Base-by-base conservation (phyloP, 805 yeast genomes). In the Metschnikowia colocasiae region DNA sequence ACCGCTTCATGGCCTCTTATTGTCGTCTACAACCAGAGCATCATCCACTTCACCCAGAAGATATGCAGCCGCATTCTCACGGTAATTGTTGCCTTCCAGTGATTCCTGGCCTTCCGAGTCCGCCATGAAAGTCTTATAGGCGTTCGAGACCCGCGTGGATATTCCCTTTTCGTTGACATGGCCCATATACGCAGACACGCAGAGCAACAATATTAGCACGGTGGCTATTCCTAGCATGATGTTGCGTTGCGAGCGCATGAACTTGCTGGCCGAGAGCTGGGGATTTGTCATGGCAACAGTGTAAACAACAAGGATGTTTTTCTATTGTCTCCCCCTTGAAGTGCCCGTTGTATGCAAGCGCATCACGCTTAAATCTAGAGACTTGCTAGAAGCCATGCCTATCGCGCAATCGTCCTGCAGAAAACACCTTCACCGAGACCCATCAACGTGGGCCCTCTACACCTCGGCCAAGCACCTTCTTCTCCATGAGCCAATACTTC, bases 191-290 rank as follows among this genome's bases (percentile, higher is more conserved):
- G 69, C 59, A 1, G 68, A 59, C 12, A 68, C 49, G 5, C 65
- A 29, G 26, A 71, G 53, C 23, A 69, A 40, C 9, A 56, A 15
- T 1, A 60, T 40, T 23, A 71, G 58, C 13, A 52, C 47, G 7
- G 64, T 41, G 8, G 63, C 40, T 6, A 68, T 59, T 6, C 56
- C 27, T 12, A 64, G 12, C 6, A 60, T 51, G 20, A 69, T 50
- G 40, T 61, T 52, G 32, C 67, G 55, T 50, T 67, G 74, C 9
- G 65, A 61, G 45, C 67, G 57, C 53, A 71, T 66, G 41, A 70
- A 46, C 39, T 67, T 50, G 40, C 58, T 58, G 5, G 67, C 53
- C 8, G 68, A 58, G 3, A 27, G 23, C 12, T 40, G 45, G n/a
- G 39, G 2, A 16, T 32, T 41, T 1, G 39, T 36, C 53, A 49